phyloP scores from a whole-genome alignment of 768 basidiomycete genomes.

The Lactifluus echinatus region DNA sequence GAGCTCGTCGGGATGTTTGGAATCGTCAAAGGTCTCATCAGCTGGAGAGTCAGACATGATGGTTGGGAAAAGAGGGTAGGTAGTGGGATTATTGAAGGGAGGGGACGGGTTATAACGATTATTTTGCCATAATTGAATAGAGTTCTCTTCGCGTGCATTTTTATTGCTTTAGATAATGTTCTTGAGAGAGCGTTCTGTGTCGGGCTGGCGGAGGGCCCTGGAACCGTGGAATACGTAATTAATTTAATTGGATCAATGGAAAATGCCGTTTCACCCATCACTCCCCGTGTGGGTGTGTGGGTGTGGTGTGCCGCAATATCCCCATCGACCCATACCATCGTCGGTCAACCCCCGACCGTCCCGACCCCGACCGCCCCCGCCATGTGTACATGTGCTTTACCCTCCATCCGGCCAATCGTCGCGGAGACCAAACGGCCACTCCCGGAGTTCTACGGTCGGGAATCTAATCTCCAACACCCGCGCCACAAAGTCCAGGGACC shows the following conservation, averaged over 20 bases:
- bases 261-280: conserved; percentile 20
- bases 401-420: conserved; percentile 11
- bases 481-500: conserved; percentile 22
- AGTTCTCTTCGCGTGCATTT: conserved; percentile 57
- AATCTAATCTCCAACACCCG: conserved; percentile 18
- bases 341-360: too few relatives aligned
- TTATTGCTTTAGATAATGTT: conserved; percentile 38
- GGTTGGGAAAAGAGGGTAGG: conserved; percentile 23
- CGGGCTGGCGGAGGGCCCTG: conserved; percentile 21
- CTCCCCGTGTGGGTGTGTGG: conserved; percentile 12
- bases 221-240: conserved; percentile 23
- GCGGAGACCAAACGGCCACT: conserved; percentile 19
- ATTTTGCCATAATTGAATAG: conserved; percentile 34
- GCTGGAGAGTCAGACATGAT: conserved; percentile 57
- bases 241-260: conserved; percentile 22
- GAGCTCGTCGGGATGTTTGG: conserved; percentile 52
- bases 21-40: conserved; percentile 46
- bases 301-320: conserved; percentile 21
- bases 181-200: conserved; percentile 22
- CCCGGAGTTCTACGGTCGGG: conserved; percentile 11
- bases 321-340: too few relatives aligned
- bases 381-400: conserved; percentile 19
- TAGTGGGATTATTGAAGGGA: conserved; percentile 33
- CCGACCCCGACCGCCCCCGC: too few relatives aligned
- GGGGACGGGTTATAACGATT: conserved; percentile 59